Base-by-base conservation (phyloP, 2,329 filamentous ascomycete genomes). In the Metarhizium brunneum region DNA sequence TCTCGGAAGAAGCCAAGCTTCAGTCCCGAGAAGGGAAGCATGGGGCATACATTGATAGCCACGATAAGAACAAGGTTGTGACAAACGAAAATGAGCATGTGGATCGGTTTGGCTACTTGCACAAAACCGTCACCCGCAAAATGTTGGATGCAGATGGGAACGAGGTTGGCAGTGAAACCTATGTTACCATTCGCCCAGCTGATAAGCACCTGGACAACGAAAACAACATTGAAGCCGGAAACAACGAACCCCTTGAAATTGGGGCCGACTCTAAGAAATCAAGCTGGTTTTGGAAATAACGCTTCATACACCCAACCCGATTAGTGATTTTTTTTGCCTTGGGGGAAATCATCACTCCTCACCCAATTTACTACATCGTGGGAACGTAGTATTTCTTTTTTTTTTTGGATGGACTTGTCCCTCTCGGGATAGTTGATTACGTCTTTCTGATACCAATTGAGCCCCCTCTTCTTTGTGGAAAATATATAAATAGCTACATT, bases 271-370 rank as follows among this genome's bases (percentile, higher is more conserved):
- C 64, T 20, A 65, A 67, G 47, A 66, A 67, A 43, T 57, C 64
- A 10, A 67, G 71, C 3, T 75, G 73, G 72, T 73, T 75, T 45
- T 73, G 72, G 72, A 74, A 72, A 58, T 73, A 16, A 48, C 25
- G 13, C 3, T 13, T 8, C 10, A 20, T 30, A 30, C 20, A 2
- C 10, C 10, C 45, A 4, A 16, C 14, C 20, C 3, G 11, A 6
- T 4, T 48, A 29, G 25, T 25, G 1, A 10, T 45, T 11, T 14
- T 40, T 45, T 45, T 45, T 6, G 2, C 6, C 42, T 18, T 35
- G 32, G 6, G 7, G 42, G 8, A 45, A 45, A 20, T 20, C 42
- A 10, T 48, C 20, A 30, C 18, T 18, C 49, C 4, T 29, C 30
- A 18, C 32, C 38, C 42, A 45, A 45, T 16, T 45, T 16, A 45